phyloP scores from a whole-genome alignment of 2,329 filamentous ascomycete genomes.

The Talaromyces sp. region DNA sequence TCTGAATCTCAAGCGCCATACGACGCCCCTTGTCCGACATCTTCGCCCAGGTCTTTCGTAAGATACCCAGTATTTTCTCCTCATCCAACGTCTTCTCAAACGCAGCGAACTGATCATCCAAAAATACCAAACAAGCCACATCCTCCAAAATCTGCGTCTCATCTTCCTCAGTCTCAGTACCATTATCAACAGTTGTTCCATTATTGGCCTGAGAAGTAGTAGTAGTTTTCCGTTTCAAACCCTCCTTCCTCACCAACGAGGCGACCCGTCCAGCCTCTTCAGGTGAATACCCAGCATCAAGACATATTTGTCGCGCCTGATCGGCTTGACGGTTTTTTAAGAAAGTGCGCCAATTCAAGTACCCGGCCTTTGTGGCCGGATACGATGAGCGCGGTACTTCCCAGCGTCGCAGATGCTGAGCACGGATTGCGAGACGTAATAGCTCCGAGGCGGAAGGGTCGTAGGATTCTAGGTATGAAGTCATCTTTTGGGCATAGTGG shows the following conservation, averaged over 20 bases:
- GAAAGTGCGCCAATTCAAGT: slow-evolving; percentile 72
- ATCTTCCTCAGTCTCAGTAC: slow-evolving; percentile 24
- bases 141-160: slow-evolving; percentile 72
- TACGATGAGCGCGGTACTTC: slow-evolving; percentile 70
- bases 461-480: slow-evolving; percentile 61
- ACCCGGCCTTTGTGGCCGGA: slow-evolving; percentile 69
- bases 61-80: slow-evolving; percentile 67
- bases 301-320: slow-evolving; percentile 52
- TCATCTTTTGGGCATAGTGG: slow-evolving; percentile 77
- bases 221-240: slow-evolving; percentile 44
- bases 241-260: slow-evolving; percentile 73
- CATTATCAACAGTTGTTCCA: neutral
- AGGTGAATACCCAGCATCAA: slow-evolving; percentile 45
- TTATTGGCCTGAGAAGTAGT: too few relatives aligned
- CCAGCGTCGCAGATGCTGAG: slow-evolving; percentile 82
- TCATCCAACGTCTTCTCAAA: slow-evolving; percentile 68
- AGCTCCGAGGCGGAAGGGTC: slow-evolving; percentile 58
- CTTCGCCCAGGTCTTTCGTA: slow-evolving; percentile 71
- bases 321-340: slow-evolving; percentile 68
- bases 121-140: slow-evolving; percentile 78
- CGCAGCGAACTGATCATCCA: slow-evolving; percentile 79
- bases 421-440: slow-evolving; percentile 70
- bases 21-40: slow-evolving; percentile 61
- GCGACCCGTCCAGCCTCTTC: slow-evolving; percentile 60
- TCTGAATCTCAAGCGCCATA: slow-evolving; percentile 60